Evolutionary conservation across 176 grass and related monocot genomes (phyloP), one percentile per base, ranked within the genome.

Genomic region (Carex cristatella): DNA sequence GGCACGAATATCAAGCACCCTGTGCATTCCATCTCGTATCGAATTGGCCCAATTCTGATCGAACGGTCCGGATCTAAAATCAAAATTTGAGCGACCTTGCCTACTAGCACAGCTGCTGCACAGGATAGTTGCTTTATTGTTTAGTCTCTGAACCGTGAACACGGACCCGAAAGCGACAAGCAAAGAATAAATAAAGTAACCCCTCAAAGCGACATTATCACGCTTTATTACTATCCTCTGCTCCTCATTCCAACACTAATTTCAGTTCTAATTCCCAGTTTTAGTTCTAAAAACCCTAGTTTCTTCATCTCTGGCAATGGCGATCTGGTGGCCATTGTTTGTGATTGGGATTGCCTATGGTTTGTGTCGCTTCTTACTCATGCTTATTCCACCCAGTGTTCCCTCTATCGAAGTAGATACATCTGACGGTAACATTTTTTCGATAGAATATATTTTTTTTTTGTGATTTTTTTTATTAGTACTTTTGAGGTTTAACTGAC

Each of bases 341-440:
- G 96, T 98, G 44, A 89, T 98, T 63, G 93, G 86, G 61, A 78
- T 89, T 64, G 91, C 96, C 7, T 92, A 90, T 89, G 91, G 85
- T 61, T 71, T 95, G 80, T 98, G 93, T 87, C 96, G 93, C 82
- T 63, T 98, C 81, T 86, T 98, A 13, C 93, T 98, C 75, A 68
- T 98, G 81, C 93, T 98, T 31, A 95, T 98, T 58, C 96, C 96
- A 10, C 96, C 96, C 55, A 95, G 83, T 57, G 93, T 98, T 83
- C 96, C 96, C 68, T 95, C 93, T 62, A 98, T 98, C 85, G 96
- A 98, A 12, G 96, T 98, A 37, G 96, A 98, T 77, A 80, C 90
- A 70, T 92, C 93, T 65, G 96, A 98, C 2, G 96, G 96, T 95
- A 90, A 35, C 40, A 0, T 59, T 61, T 40, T 69, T 44, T 2